Conservation (phyloP, 1,284 basidiomycete genomes). For the Termitomyces sp. region DNA sequence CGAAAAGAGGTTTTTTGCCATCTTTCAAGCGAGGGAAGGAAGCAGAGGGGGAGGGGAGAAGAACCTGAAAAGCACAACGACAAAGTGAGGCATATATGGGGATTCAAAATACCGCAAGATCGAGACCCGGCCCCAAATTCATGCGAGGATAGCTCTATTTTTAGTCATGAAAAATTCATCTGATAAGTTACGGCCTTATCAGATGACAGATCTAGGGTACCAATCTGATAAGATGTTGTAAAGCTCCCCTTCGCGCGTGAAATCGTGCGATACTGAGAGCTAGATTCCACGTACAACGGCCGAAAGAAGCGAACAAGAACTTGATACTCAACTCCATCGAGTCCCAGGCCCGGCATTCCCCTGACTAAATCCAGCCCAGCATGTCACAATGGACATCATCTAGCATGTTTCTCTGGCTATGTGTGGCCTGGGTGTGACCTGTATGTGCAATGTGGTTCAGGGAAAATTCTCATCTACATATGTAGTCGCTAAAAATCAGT, state of each 20-base stretch:
- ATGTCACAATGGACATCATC: not conserved
- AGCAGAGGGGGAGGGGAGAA: not conserved
- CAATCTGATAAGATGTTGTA: slow-evolving; percentile 26
- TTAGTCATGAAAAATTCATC: slow-evolving; percentile 5
- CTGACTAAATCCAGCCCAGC: not conserved
- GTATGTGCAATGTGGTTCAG: not conserved
- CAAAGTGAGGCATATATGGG: slow-evolving; percentile 1
- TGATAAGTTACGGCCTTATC: slow-evolving; percentile 14
- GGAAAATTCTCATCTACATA: no score
- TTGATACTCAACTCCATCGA: not conserved
- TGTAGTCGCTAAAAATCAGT: no score
- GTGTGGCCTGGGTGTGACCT: not conserved
- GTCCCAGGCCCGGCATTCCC: not conserved
- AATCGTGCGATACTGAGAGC: not conserved
- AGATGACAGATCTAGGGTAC: slow-evolving; percentile 7
- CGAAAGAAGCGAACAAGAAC: not conserved
- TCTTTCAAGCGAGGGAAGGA: slow-evolving; percentile 24
- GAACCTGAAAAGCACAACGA: not conserved
- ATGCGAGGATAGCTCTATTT: not conserved
- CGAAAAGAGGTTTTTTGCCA: slow-evolving; percentile 67
- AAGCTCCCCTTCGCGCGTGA: not conserved
- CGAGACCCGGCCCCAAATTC: not conserved
- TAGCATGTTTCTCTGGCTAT: not conserved
- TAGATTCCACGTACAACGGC: not conserved
- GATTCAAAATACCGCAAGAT: not conserved